Percentiles rank a stretch among this genome's conserved stretches.
These are phyloP conservation scores for Pinus albicaulis DNA, from an alignment of 75 land plant genomes.

Conservation along the genomic window DNA sequence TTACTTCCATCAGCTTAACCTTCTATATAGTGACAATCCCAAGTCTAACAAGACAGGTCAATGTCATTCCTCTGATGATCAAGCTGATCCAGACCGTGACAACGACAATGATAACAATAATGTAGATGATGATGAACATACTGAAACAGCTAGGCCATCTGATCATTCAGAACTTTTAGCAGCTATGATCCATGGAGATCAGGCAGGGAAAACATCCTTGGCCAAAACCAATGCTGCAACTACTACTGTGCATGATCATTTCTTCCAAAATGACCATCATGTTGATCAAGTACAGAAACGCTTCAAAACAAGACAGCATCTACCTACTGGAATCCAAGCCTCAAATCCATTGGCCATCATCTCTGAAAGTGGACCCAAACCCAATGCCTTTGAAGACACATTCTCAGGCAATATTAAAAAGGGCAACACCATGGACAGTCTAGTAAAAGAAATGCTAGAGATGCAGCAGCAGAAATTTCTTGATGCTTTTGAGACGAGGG, in stretches of 20 bases:
- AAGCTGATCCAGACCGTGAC: not conserved
- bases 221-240: not conserved
- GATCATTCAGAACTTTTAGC: conserved; percentile 7
- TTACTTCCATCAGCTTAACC: conserved; percentile 64
- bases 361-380: conserved; percentile 2
- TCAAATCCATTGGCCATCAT: not conserved
- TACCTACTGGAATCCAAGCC: not conserved
- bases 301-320: not conserved
- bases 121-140: conserved; percentile 9
- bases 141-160: not conserved
- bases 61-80: conserved; percentile 1
- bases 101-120: not conserved
- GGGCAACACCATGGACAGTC: not conserved
- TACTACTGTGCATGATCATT: not conserved
- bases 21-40: conserved; percentile 28
- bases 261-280: conserved; percentile 2
- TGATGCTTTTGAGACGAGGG: conserved; percentile 16
- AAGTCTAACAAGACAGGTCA: not conserved
- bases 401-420: not conserved
- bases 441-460: conserved; percentile 9
- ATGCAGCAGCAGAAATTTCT: not conserved
- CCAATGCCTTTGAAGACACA: not conserved
- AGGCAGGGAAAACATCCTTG: not conserved
- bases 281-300: not conserved
- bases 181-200: conserved; percentile 6